Percentiles rank a stretch among this genome's conserved stretches.
Evolutionary conservation across 768 basidiomycete species (phyloP).

Genomic region (Melanogaster broomeanus): DNA sequence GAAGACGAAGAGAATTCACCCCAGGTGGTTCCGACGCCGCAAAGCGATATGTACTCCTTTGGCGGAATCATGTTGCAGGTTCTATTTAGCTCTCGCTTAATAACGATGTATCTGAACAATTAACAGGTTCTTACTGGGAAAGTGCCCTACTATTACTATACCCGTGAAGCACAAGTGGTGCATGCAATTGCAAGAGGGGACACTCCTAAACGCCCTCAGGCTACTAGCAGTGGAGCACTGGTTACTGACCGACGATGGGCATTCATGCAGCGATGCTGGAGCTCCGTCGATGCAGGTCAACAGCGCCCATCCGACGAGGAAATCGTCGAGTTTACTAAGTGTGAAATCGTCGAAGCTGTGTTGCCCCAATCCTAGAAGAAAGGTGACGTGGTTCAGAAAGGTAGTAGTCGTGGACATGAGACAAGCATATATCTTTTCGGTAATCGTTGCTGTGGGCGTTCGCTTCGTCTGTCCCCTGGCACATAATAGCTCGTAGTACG

Average conservation of each 20-base stretch:
- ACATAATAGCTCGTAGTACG: no score
- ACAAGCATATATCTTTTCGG: conserved; percentile 40
- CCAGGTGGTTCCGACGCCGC: background rate
- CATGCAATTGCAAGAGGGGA: background rate
- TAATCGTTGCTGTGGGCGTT: no score
- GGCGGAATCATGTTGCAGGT: background rate
- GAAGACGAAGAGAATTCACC: background rate
- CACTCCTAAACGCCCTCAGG: background rate
- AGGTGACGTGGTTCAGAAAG: no score
- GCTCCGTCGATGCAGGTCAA: conserved; percentile 21
- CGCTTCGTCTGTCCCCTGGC: no score
- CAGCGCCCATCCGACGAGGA: conserved; percentile 29
- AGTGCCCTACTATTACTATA: conserved; percentile 6
- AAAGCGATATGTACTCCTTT: conserved; percentile 38
- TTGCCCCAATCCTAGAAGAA: no score
- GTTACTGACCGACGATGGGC: background rate
- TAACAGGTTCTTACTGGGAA: background rate
- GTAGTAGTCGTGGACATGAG: no score
- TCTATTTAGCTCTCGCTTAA: no score
- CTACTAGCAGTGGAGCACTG: fast-evolving
- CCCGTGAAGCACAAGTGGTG: conserved; percentile 2
- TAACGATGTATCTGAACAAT: no score
- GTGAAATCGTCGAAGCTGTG: background rate
- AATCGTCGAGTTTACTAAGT: conserved; percentile 10
- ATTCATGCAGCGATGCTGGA: conserved; percentile 5